Conservation (phyloP, 2,329 filamentous ascomycete genomes). For the Arthroderma sp. region DNA sequence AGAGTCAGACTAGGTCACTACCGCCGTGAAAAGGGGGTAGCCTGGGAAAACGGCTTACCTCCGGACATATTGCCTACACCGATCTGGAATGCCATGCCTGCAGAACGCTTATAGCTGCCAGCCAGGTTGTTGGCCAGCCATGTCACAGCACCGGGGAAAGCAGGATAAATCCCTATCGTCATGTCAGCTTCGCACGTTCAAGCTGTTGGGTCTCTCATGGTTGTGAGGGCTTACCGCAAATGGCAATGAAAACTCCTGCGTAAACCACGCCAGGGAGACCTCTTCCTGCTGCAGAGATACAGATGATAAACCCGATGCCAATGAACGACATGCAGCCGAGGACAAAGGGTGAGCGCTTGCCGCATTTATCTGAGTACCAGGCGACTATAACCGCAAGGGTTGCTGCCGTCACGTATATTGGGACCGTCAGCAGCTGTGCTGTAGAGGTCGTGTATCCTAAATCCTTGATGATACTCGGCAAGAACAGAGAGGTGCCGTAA, state of each 20-base stretch:
- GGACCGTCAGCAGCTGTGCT: slow-evolving; percentile 31
- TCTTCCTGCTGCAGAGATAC: slow-evolving; percentile 25
- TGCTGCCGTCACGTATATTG: slow-evolving; percentile 32
- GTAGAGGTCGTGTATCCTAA: slow-evolving; percentile 30
- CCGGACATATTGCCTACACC: slow-evolving; percentile 44
- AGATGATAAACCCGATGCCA: slow-evolving; percentile 47
- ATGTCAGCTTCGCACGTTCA: not conserved
- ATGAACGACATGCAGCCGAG: slow-evolving; percentile 43
- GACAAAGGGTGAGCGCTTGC: slow-evolving; percentile 45
- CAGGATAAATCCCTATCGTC: slow-evolving; percentile 33
- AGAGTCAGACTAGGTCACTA: not conserved
- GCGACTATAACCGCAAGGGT: slow-evolving; percentile 35
- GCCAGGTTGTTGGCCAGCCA: slow-evolving; percentile 50
- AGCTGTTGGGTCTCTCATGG: not conserved
- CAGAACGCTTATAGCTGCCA: slow-evolving; percentile 45
- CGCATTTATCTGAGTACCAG: slow-evolving; percentile 45
- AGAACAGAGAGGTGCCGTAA: slow-evolving; percentile 32
- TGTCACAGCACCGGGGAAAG: slow-evolving; percentile 38
- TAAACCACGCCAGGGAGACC: slow-evolving; percentile 35
- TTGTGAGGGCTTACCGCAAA: slow-evolving; percentile 25
- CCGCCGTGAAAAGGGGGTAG: not conserved
- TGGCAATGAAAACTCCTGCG: slow-evolving; percentile 38
- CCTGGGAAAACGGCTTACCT: slow-evolving; percentile 17
- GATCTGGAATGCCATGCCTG: slow-evolving; percentile 54
- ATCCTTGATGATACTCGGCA: slow-evolving; percentile 33